Evolutionary conservation across 345 rosid species (phyloP), one percentile per base, ranked within the genome.

Genomic region (Syzygium jambos): DNA sequence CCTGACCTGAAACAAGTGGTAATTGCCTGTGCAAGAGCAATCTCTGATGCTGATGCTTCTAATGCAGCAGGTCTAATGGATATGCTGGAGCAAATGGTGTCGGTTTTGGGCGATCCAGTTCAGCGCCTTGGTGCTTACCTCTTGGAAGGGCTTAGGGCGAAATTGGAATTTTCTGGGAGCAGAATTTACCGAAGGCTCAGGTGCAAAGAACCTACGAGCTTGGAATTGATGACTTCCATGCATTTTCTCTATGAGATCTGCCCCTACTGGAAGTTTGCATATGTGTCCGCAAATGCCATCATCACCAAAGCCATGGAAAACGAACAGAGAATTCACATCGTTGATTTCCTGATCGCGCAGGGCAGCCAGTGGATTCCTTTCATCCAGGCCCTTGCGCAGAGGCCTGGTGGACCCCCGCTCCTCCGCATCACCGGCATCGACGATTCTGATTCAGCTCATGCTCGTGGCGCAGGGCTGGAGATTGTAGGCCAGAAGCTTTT

Each of bases 251-350:
- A 49, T 30, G 52, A 87, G 63, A 52, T 84, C 56, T 87, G 83
- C 78, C 84, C 89, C 17, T 87, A 84, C 59, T 87, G 86, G 82
- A 87, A 84, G 85, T 84, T 87, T 63, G 89, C 82, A 34, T 87
- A 59, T 25, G 30, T 25, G 27, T 84, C 89, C 8, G 63, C 89
- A 25, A 87, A 41, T 65, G 83, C 51, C 5, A 4, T 84, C 46
- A 84, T 87, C 86, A 19, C 10, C 22, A 77, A 84, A 84, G 89
- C 53, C 23, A 59, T 61, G 51, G 86, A 87, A 56, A 65, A 84
- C 5, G 89, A 84, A n/a, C 29, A 41, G 12, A 52, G 84, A 55
- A 46, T 87, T 16, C 89, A 84, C 52, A 84, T 84, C 25, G 29
- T 87, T 13, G 89, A 87, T 84, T 84, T 87, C 68, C 86, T 51